Base-by-base conservation (phyloP, 2,329 filamentous ascomycete species). In the Exophiala aquamarina region DNA sequence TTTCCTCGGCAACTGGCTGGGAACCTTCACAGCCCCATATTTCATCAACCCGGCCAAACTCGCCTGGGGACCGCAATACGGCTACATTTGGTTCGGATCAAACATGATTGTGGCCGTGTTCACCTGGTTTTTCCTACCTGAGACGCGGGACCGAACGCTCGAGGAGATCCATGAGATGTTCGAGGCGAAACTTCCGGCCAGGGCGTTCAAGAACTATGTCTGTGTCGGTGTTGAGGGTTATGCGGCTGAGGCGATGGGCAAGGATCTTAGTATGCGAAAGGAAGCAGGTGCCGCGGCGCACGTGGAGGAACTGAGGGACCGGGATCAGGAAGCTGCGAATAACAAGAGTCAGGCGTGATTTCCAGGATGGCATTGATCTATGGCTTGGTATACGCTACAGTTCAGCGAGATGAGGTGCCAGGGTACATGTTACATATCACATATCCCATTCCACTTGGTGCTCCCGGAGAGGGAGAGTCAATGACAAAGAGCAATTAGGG, bases 81-180 rank as follows among this genome's bases (percentile, higher is more conserved):
- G 62, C 0, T 70, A 68, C 35, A 70, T 72, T 33, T 72, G 69
- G 69, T 70, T 70, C 33, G 65, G 58, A 4, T 64, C 65, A 2
- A 71, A 70, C 36, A 38, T 61, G 8, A 49, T 68, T 11, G 23
- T 26, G 6, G 23, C 23, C 23, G 23, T 26, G 6, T 26, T 26
- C 23, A 61, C 52, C 14, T 40, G 48, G 18, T 46, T 59, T n/a
- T 59, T 47, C 61, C 60, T 79, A 0, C 76, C 76, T 0, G 76
- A 79, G 57, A 74, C 75, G 38, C 77, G 77, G 59, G 73, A 69
- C 35, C 70, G 73, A 19, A 78, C 70, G 5, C 31, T 21, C n/a
- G 41, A 44, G 29, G 41, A 44, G 31, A 44, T 44, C 15, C 23
- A 44, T 23, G 44, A 47, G 36, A 47, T 47, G 44, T 68, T 67